Evolutionary conservation across 331 rosid genomes (phyloP).

Genomic region (Pyrus hybrid): DNA sequence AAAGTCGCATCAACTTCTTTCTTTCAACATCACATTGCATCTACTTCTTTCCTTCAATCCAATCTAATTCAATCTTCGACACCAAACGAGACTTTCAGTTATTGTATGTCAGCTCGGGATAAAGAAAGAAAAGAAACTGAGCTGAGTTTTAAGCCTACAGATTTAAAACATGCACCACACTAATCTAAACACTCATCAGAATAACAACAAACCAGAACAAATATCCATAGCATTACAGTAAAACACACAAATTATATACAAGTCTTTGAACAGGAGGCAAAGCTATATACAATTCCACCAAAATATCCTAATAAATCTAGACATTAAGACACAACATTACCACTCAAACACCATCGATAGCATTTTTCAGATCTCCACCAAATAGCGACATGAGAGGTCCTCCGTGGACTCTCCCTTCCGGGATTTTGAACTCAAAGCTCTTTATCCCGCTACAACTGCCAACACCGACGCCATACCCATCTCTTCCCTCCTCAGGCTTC

Average conservation of each 20-base stretch:
- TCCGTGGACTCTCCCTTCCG: constrained; percentile 94
- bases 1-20: neutral
- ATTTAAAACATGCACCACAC: neutral
- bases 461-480: constrained; percentile 13
- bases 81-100: too few species aligned
- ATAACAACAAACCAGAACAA: neutral
- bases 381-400: constrained; percentile 86
- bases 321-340: neutral
- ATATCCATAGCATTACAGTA: neutral
- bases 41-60: neutral
- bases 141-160: neutral
- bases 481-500: constrained; percentile 44
- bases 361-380: constrained; percentile 76
- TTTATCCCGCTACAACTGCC: constrained; percentile 21
- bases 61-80: neutral
- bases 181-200: neutral
- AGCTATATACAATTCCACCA: constrained; percentile 14
- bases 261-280: neutral
- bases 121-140: neutral
- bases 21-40: neutral
- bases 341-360: constrained; percentile 48
- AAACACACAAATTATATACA: constrained; percentile 1
- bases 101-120: neutral
- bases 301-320: neutral
- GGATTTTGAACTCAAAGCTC: constrained; percentile 46